Evolutionary conservation across 2,329 filamentous ascomycete species (phyloP), one percentile per base, ranked within the genome.

Genomic region (Eutypella sp.): DNA sequence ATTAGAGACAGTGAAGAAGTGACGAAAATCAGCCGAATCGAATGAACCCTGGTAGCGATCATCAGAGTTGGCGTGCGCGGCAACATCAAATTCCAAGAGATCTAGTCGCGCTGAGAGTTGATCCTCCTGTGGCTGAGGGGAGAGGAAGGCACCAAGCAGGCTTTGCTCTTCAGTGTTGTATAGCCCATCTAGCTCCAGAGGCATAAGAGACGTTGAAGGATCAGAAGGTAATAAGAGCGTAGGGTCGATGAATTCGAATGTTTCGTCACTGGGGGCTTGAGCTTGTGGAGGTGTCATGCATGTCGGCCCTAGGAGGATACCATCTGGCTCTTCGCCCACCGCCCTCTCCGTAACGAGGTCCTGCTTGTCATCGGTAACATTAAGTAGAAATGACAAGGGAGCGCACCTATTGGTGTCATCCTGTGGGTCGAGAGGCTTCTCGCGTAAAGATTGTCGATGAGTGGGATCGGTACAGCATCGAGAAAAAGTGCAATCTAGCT

Each of bases 321-420:
- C 44, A 23, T 49, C 44, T 22, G 47, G 47, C 23, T 49, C 47
- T 38, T 49, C 40, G 16, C 44, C 40, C n/a, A 49, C 44, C 2
- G 40, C 47, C 40, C n/a, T 44, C n/a, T 50, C 47, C 2, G 31
- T 42, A 9, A 47, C n/a, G 20, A 44, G 41, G 22, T 50, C 45
- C n/a, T 47, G 44, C 16, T 23, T 45, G 9, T 41, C 29, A 18
- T 50, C 45, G 7, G 47, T 50, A 20, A 41, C 22, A 16, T 50
- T 41, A 18, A 50, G 47, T 22, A 50, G 15, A 23, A 50, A 50
- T 9, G 38, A 42, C n/a, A 50, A 22, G 5, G 47, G 45, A 31
- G 40, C 27, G 18, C 15, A 20, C 10, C 13, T 18, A 16, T 10
- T 6, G 33, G n/a, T 18, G 23, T 11, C 10, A 10, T 11, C 15